Evolutionary conservation across 1,139 yeast species (phyloP).

Genomic region (Magnusiomyces ingens): DNA sequence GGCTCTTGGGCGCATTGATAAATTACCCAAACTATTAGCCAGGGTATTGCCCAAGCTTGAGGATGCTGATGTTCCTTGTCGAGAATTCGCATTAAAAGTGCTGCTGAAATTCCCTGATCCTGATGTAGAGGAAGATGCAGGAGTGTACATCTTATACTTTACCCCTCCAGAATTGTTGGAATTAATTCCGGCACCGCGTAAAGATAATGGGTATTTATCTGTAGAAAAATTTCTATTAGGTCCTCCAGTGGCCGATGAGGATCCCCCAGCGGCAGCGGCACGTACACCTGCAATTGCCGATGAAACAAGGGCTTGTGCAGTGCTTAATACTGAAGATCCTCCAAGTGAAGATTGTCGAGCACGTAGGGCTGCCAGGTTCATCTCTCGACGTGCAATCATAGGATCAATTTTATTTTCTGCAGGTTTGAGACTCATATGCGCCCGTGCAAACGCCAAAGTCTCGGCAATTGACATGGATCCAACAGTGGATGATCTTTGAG

Average conservation of each 20-base stretch:
- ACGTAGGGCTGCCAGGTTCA: conserved; percentile 9
- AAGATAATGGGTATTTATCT: background rate
- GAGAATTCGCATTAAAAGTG: too few species aligned
- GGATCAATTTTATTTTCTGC: conserved; percentile 24
- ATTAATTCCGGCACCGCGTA: background rate
- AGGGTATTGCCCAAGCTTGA: too few species aligned
- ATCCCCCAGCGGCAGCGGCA: conserved; percentile 1
- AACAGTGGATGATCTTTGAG: background rate
- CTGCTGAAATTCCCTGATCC: background rate
- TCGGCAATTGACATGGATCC: conserved; percentile 52
- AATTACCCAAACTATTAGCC: too few species aligned
- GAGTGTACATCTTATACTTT: conserved; percentile 5
- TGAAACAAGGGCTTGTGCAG: background rate
- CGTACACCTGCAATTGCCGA: background rate
- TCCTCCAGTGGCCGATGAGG: background rate
- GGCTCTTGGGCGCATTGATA: background rate
- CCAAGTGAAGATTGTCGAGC: conserved; percentile 12
- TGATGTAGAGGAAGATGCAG: conserved; percentile 1
- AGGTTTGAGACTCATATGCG: conserved; percentile 28
- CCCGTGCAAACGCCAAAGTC: conserved; percentile 52
- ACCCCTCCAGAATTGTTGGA: too few species aligned
- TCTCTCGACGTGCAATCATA: conserved; percentile 22
- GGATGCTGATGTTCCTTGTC: too few species aligned
- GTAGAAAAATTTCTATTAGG: conserved; percentile 6
- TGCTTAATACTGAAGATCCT: background rate